phyloP scores from a whole-genome alignment of 148 eudicot species.

The Vaccinium vitisidaea region DNA sequence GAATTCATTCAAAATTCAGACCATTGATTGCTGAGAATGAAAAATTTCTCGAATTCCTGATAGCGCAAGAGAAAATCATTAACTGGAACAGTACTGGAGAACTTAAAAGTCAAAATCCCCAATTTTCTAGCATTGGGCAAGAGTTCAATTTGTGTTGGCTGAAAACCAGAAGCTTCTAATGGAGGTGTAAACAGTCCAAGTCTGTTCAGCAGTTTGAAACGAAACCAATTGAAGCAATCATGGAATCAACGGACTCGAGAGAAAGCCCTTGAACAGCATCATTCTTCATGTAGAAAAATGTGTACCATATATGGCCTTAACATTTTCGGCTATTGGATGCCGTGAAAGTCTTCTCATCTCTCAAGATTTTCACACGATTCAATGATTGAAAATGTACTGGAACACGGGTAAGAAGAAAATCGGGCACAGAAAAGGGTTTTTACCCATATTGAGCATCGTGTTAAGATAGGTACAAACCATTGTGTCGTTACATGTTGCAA shows the following conservation, averaged over 20 bases:
- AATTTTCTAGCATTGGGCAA: neutral
- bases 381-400: neutral
- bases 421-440: neutral
- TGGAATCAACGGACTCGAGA: neutral
- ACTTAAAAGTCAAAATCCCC: neutral
- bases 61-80: neutral
- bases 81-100: neutral
- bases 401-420: neutral
- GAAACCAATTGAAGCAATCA: conserved; percentile 10
- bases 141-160: neutral
- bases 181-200: conserved; percentile 13
- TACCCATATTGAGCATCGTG: neutral
- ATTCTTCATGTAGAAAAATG: neutral
- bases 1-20: too few species aligned
- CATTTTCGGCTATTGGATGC: neutral
- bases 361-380: neutral
- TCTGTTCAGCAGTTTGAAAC: neutral
- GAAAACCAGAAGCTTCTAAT: conserved; percentile 14
- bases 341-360: neutral
- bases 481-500: too few species aligned
- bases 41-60: neutral
- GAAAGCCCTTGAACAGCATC: conserved; percentile 9
- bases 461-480: neutral
- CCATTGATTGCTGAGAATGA: too few species aligned
- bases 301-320: neutral